phyloP scores from a whole-genome alignment of 208 protist species.

The Vickermania ingenoplastis region DNA sequence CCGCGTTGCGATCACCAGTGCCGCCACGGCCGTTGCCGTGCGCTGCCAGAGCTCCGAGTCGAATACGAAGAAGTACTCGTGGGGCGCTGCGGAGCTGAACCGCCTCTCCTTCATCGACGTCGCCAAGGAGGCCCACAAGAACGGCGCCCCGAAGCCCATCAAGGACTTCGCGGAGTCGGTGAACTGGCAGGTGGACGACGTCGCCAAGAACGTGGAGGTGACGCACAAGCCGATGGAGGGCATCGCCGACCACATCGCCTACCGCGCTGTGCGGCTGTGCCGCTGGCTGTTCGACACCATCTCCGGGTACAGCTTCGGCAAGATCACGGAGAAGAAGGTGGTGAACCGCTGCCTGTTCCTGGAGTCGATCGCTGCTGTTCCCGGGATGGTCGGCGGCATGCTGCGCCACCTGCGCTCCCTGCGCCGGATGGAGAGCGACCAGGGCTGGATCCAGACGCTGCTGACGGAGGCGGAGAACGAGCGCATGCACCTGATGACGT shows the following conservation, averaged over 20 bases:
- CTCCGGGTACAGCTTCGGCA: slow-evolving; percentile 25
- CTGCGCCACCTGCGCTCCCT: slow-evolving; percentile 67
- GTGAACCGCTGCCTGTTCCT: slow-evolving; percentile 55
- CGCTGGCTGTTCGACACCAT: slow-evolving; percentile 40
- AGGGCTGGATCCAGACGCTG: slow-evolving; percentile 89
- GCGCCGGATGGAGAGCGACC: slow-evolving; percentile 53
- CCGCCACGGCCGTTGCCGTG: too few relatives aligned
- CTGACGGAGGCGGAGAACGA: slow-evolving; percentile 92
- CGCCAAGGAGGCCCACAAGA: neutral
- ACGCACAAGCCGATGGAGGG: slow-evolving; percentile 18
- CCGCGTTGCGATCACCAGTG: too few relatives aligned
- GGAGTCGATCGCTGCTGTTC: slow-evolving; percentile 66
- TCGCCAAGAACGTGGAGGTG: slow-evolving; percentile 20
- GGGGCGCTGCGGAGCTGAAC: slow-evolving; percentile 11
- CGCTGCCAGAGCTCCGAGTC: too few relatives aligned
- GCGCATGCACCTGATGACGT: slow-evolving; percentile 89
- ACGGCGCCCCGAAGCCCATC: slow-evolving; percentile 1
- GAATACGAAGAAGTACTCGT: too few relatives aligned
- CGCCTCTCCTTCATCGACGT: slow-evolving; percentile 13
- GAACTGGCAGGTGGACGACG: slow-evolving; percentile 13
- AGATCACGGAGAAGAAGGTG: slow-evolving; percentile 15
- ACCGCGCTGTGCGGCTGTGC: slow-evolving; percentile 10
- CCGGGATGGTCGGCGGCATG: slow-evolving; percentile 66
- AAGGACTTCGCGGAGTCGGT: slow-evolving; percentile 4
- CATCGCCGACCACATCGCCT: slow-evolving; percentile 18